Base-by-base conservation (phyloP, 2,329 filamentous ascomycete species). In the Sphaerulina populicola region DNA sequence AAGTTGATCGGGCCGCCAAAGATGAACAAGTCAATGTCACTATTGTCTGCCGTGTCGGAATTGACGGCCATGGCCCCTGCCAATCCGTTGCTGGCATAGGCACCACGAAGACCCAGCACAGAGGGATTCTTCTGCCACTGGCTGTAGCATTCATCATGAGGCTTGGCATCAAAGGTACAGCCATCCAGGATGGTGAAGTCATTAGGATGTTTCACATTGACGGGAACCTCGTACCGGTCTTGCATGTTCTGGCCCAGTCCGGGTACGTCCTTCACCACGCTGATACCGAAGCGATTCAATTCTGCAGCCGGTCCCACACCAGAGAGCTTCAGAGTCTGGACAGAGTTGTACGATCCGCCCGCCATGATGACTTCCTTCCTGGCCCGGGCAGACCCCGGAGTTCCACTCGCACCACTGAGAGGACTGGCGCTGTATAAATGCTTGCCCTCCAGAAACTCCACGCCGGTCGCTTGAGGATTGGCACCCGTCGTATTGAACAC, bases 171-270 rank as follows among this genome's bases (percentile, higher is more conserved):
- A 47, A 72, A 69, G 0, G 66, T 66, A 64, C 73, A 65, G 55
- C 66, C 61, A 59, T 71, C 68, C 23, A 72, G 59, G 15, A 66
- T 50, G 8, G 57, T 52, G 52, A 69, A 71, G 55, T 69, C 65
- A 6, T 63, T 64, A 3, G 64, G 57, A 12, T 68, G 64, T 41
- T 71, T 68, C 38, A 76, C 74, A 11, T 76, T 71, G 39, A 76
- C 69, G 0, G 74, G 71, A 30, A 80, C 71, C 35, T 75, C 76
- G 39, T 77, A 76, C 33, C 81, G 79, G 61, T 85, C 80, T 52
- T 81, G 71, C 3, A 85, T 71, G 66, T 84, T 81, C 53, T 75
- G 76, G 3, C 82, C 82, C 2, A 85, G 80, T 36, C 82, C 78
- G 1, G 77, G 75, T 0, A 79, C 76, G 54, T 83, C 72, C 7